Conservation (phyloP, 2,329 filamentous ascomycete genomes). For the Rhexocercosporidium sp. region DNA sequence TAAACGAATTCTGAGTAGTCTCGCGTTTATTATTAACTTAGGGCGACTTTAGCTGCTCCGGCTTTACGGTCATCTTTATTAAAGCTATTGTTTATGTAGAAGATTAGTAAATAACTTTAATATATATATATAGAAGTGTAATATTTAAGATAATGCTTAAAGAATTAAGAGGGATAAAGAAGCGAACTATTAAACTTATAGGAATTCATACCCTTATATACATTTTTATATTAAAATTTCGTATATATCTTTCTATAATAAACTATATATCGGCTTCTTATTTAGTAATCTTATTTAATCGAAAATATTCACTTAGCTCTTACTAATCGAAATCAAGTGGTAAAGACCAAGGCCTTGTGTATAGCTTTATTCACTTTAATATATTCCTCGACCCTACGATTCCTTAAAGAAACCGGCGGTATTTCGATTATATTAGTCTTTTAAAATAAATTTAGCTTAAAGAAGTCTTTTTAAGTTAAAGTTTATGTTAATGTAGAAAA, state of each 20-base stretch:
- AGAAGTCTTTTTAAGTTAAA: constrained; percentile 3
- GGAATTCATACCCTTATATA: background rate
- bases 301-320: background rate
- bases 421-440: too few species aligned
- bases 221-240: background rate
- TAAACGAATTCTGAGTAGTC: background rate
- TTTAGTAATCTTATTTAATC: background rate
- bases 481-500: constrained; percentile 2
- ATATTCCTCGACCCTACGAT: too few species aligned
- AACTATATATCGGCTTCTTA: background rate
- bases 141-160: too few species aligned
- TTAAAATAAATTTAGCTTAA: constrained; percentile 9
- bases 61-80: constrained; percentile 4
- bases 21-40: background rate
- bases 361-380: too few species aligned
- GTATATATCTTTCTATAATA: too few species aligned
- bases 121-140: too few species aligned
- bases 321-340: background rate
- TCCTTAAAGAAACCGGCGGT: too few species aligned
- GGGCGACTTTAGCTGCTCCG: background rate
- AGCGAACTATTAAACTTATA: constrained; percentile 10
- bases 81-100: too few species aligned
- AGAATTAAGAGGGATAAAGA: background rate
- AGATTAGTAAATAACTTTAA: too few species aligned
- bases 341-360: too few species aligned